These are phyloP conservation scores for Aspergillus pseudoviridinutans DNA, from an alignment of 2,329 filamentous ascomycete genomes.

Conservation along the genomic window DNA sequence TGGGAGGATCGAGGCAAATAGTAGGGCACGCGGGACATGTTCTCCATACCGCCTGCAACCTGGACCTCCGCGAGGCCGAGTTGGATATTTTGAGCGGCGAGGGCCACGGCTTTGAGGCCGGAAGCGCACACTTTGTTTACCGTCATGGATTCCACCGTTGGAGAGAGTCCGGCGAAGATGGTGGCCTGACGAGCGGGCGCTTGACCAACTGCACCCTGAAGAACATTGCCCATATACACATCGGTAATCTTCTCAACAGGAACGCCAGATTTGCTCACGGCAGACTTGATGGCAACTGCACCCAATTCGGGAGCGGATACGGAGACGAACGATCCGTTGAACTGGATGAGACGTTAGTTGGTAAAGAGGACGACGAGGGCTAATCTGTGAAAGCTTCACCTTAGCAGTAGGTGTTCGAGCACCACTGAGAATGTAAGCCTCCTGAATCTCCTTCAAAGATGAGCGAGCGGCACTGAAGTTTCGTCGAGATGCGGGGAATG, in stretches of 20 bases:
- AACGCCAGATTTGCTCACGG: conserved; percentile 78
- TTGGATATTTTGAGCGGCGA: conserved; percentile 93
- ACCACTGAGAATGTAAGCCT: conserved; percentile 91
- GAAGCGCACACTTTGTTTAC: conserved; percentile 99
- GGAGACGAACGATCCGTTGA: conserved; percentile 85
- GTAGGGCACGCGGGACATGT: conserved; percentile 91
- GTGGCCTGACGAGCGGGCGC: conserved; percentile 86
- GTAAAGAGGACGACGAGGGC: background rate
- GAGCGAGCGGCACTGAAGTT: conserved; percentile 51
- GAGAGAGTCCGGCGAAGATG: conserved; percentile 79
- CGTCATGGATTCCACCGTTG: conserved; percentile 80
- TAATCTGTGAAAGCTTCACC: conserved; percentile 45
- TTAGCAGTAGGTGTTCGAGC: conserved; percentile 86
- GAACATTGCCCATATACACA: conserved; percentile 97
- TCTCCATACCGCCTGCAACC: conserved; percentile 95
- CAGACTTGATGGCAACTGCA: conserved; percentile 86
- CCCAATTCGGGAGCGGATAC: conserved; percentile 85
- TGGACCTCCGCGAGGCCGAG: conserved; percentile 84
- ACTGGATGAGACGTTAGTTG: conserved; percentile 50
- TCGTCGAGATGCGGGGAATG: conserved; percentile 43
- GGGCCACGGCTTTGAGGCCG: conserved; percentile 83
- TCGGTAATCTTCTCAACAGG: conserved; percentile 78
- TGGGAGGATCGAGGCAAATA: conserved; percentile 80
- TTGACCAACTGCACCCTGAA: conserved; percentile 80
- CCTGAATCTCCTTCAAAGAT: conserved; percentile 65